Evolutionary conservation across 2,329 filamentous ascomycete genomes (phyloP).

Genomic region (Sphaceloma murrayae): DNA sequence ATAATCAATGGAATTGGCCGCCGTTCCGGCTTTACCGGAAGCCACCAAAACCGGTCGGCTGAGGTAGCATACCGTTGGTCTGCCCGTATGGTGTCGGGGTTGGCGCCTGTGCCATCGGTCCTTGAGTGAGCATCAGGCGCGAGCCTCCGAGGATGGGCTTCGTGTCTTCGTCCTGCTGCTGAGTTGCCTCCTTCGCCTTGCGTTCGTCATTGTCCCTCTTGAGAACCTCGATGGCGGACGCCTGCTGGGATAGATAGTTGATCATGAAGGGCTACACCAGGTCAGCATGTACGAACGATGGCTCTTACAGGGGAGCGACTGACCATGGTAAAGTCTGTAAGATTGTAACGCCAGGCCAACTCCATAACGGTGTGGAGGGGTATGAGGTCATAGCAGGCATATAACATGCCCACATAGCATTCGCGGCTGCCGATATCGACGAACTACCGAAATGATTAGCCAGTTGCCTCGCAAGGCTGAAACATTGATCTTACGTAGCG

Average conservation of each 20-base stretch:
- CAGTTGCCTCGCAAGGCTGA: constrained; percentile 25
- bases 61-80: constrained; percentile 79
- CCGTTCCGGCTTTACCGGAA: constrained; percentile 22
- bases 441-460: constrained; percentile 59
- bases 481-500: constrained; percentile 72
- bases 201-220: constrained; percentile 96
- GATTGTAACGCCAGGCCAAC: constrained; percentile 90
- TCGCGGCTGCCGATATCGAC: constrained; percentile 98
- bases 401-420: constrained; percentile 99
- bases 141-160: constrained; percentile 84
- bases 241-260: constrained; percentile 90
- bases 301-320: constrained; percentile 19
- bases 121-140: constrained; percentile 92
- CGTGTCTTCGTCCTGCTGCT: constrained; percentile 85
- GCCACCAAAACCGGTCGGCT: constrained; percentile 52
- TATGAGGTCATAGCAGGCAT: constrained; percentile 95
- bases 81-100: constrained; percentile 64
- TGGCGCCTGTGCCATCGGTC: constrained; percentile 51
- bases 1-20: not conserved
- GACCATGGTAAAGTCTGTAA: constrained; percentile 91
- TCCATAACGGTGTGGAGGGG: constrained; percentile 88
- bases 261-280: constrained; percentile 75
- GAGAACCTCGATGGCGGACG: constrained; percentile 68
- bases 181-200: constrained; percentile 59
- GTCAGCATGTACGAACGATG: constrained; percentile 18